Evolutionary conservation across 2,329 filamentous ascomycete species (phyloP), one percentile per base, ranked within the genome.

Genomic region (Diaporthe capsici): DNA sequence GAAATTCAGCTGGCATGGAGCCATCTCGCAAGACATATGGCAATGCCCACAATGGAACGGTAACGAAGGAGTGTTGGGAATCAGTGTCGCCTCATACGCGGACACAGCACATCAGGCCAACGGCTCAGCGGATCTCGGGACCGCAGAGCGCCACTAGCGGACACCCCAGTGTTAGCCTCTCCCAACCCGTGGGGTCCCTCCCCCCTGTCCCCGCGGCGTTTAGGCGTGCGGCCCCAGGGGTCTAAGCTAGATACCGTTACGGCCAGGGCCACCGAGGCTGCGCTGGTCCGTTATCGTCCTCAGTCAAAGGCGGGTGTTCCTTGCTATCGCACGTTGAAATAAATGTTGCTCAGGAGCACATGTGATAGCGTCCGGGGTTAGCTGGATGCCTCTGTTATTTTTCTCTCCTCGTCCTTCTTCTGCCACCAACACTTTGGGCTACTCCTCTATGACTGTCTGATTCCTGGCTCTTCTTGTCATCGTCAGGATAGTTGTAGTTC

Each of bases 281-380:
- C 34, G 47, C 22, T 60, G 39, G 47, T 51, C 75, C 75, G 73
- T 58, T 75, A 75, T 77, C 75, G 75, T 75, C 39, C 44, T 31
- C 31, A 28, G 44, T 47, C 53, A 37, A 53, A 44, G 42, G 49
- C 15, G 39, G 37, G 37, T 57, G 42, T 61, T 37, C 53, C 57
- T 15, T 61, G 68, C 63, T 76, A 74, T 74, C 55, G 71, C 61
- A 51, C 75, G 75, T 75, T 55, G 61, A 20, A 57, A 67, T 68
- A 76, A 76, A 71, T 68, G 53, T 70, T 72, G 60, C 25, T 39
- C 65, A 42, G 37, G 57, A n/a, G 51, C 44, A 47, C 49, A 65
- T 74, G 65, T 74, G 63, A 76, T n/a, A 57, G 37, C 34, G n/a
- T 28, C 49, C 49, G 4, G 34, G 34, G 34, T 9, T 28, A 22